Evolutionary conservation across 2,329 filamentous ascomycete species (phyloP).

Genomic region (Berkeleyomyces rouxiae): DNA sequence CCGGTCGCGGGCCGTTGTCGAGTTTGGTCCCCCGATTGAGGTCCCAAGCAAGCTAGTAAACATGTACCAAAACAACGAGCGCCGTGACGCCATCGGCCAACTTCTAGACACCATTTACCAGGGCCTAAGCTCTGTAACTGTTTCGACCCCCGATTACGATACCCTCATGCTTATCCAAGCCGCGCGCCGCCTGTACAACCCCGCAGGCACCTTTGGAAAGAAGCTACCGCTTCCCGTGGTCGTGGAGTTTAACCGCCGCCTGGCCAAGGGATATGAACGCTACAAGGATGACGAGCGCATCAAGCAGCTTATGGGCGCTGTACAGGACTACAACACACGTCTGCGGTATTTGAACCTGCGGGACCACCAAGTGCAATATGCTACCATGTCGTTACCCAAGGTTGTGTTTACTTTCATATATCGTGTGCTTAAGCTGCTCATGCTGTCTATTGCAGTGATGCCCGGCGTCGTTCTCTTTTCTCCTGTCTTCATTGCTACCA

Average conservation of each 20-base stretch:
- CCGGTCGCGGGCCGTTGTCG: constrained; percentile 82
- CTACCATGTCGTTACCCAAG: constrained; percentile 60
- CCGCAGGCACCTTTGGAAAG: constrained; percentile 50
- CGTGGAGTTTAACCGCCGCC: constrained; percentile 79
- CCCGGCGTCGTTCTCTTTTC: constrained; percentile 78
- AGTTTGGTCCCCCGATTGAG: constrained; percentile 82
- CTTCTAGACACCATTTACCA: constrained; percentile 78
- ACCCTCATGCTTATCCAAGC: constrained; percentile 95
- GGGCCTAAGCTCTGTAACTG: constrained; percentile 71
- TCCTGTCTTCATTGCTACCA: constrained; percentile 72
- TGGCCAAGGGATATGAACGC: constrained; percentile 79
- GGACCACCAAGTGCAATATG: constrained; percentile 90
- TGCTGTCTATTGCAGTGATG: constrained; percentile 66
- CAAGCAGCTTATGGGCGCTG: constrained; percentile 52
- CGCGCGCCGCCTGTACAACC: constrained; percentile 81
- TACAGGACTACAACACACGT: constrained; percentile 74
- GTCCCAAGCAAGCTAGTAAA: constrained; percentile 68
- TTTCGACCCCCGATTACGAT: constrained; percentile 85
- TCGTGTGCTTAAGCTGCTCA: constrained; percentile 56
- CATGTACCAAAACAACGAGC: constrained; percentile 67
- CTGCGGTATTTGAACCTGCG: constrained; percentile 73
- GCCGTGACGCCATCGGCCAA: constrained; percentile 71
- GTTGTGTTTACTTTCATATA: constrained; percentile 67
- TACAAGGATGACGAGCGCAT: constrained; percentile 87
- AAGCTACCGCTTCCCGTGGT: constrained; percentile 84